Evolutionary conservation across 352 stramenopile genomes (phyloP).

Genomic region (Phytophthora nicotianae): DNA sequence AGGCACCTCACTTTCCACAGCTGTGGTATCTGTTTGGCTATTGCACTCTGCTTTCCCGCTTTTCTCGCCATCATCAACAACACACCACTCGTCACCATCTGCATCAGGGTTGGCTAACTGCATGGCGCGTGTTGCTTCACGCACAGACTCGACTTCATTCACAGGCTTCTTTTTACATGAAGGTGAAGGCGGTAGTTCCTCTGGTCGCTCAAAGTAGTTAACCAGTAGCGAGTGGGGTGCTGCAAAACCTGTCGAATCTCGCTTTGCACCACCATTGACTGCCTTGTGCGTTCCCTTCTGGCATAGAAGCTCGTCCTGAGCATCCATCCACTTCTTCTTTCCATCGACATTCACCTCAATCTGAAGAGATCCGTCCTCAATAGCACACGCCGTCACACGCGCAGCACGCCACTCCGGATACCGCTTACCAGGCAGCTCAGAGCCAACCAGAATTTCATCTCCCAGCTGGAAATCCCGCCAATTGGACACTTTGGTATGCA

Average conservation of each 20-base stretch:
- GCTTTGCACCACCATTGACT: constrained; percentile 38
- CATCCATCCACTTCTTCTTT: constrained; percentile 59
- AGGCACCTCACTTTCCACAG: constrained; percentile 5
- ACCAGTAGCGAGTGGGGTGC: constrained; percentile 12
- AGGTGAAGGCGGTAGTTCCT: constrained; percentile 1
- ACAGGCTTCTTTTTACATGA: not conserved
- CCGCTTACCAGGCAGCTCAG: constrained; percentile 36
- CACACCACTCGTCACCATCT: constrained; percentile 36
- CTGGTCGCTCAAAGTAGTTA: constrained; percentile 28
- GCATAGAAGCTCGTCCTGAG: constrained; percentile 72
- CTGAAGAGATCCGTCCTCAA: constrained; percentile 29
- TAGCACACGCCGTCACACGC: constrained; percentile 40
- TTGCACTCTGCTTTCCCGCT: not conserved
- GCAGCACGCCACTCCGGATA: constrained; percentile 71
- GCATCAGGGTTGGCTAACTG: constrained; percentile 18
- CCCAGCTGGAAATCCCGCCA: constrained; percentile 67
- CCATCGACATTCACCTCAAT: constrained; percentile 58
- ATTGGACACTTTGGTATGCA: constrained; percentile 83
- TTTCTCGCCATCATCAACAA: constrained; percentile 23
- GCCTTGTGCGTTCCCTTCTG: constrained; percentile 60
- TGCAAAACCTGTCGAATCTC: not conserved
- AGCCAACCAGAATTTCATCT: constrained; percentile 64
- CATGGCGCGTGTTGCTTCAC: constrained; percentile 10
- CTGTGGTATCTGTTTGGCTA: not conserved
- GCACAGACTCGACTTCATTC: constrained; percentile 14